A percentile compares a stretch with the other conserved stretches of the same genome.
Evolutionary conservation across 2,329 filamentous ascomycete genomes (phyloP).

Genomic region (Colletotrichum siamense): DNA sequence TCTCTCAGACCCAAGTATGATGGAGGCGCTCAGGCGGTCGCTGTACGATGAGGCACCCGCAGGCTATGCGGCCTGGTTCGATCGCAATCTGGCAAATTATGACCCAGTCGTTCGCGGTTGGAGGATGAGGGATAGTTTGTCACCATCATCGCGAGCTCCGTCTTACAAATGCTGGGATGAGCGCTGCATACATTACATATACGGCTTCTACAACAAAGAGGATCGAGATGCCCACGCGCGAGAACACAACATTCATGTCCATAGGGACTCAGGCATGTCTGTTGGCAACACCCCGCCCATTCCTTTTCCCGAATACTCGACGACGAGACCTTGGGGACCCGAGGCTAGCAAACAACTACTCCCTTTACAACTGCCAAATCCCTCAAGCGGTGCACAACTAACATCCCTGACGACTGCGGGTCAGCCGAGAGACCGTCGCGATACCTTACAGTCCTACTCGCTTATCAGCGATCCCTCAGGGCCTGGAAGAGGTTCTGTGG

Average conservation of each 20-base stretch:
- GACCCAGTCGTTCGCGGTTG: slow-evolving; percentile 52
- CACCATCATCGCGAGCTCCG: slow-evolving; percentile 38
- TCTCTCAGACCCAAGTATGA: slow-evolving; percentile 43
- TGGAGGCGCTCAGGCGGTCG: slow-evolving; percentile 42
- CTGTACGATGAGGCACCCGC: slow-evolving; percentile 46
- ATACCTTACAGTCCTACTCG: slow-evolving; percentile 44
- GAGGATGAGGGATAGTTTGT: slow-evolving; percentile 41
- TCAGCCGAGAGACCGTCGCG: slow-evolving; percentile 43
- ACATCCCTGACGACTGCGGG: slow-evolving; percentile 38
- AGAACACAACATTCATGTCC: slow-evolving; percentile 45
- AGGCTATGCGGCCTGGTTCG: slow-evolving; percentile 57
- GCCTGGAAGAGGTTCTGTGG: slow-evolving; percentile 43
- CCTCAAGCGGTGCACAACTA: slow-evolving; percentile 36
- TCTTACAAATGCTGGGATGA: slow-evolving; percentile 63
- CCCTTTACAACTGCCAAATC: slow-evolving; percentile 47
- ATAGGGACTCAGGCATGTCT: slow-evolving; percentile 52
- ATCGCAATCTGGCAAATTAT: slow-evolving; percentile 54
- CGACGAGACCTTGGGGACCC: slow-evolving; percentile 36
- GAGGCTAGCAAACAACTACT: slow-evolving; percentile 29
- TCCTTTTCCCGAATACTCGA: slow-evolving; percentile 38
- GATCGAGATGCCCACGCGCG: slow-evolving; percentile 58
- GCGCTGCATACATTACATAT: slow-evolving; percentile 62
- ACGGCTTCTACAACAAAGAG: slow-evolving; percentile 56
- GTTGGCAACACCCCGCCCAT: slow-evolving; percentile 41
- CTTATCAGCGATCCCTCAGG: slow-evolving; percentile 43